Base-by-base conservation (phyloP, 345 rosid species). In the Excoecaria agallocha region DNA sequence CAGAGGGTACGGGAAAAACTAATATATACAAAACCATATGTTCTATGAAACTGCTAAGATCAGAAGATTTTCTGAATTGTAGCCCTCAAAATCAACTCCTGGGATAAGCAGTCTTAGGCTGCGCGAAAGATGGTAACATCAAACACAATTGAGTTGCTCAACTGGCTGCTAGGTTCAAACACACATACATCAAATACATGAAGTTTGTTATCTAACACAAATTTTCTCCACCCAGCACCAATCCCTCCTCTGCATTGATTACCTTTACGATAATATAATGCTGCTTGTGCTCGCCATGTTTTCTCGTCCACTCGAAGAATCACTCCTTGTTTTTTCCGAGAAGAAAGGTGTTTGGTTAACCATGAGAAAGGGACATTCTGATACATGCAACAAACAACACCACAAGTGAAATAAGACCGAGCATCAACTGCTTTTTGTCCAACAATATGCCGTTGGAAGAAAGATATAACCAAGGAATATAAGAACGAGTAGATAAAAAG, bases 161-260 rank as follows among this genome's bases (percentile, higher is more conserved):
- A 76, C 37, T 49, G 68, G 65, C 39, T 30, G 0, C 56, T 76
- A 10, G 83, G 88, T 19, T 70, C 70, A 56, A 89, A 89, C 30
- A 87, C 79, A 58, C 93, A 89, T 11, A 76, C 89, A 65, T 87
- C 93, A 71, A 62, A 76, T 74, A 82, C 84, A 6, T 80, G 71
- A 15, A 87, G 73, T 61, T 83, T 78, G 85, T 85, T 89, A 8
- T 85, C 90, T 5, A 51, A 11, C 7, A 80, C 86, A 60, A 89
- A 87, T 8, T 57, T 75, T 87, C 49, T 87, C 93, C 90, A 87
- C n/a, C 90, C 93, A 49, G 66, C 51, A 8, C 84, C 43, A 43
- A 89, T 69, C 24, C 87, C 83, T 71, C 89, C 93, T 35, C 54
- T 63, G 17, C 66, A 62, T 3, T 76, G 83, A 20, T 4, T 3